Base-by-base conservation (phyloP, 306 rosid species). In the Arachis stenosperma region DNA sequence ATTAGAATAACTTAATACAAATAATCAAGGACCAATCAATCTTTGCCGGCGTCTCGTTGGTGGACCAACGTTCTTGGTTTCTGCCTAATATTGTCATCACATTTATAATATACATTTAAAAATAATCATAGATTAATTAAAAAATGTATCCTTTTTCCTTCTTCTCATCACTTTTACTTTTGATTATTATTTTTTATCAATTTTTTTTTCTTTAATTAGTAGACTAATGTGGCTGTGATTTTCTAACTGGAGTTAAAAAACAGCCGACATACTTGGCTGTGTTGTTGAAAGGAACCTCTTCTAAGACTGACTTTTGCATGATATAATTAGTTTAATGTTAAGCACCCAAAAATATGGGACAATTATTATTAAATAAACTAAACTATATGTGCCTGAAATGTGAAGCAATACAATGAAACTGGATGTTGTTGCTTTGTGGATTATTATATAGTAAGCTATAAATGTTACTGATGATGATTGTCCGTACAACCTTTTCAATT, bases 21-120 rank as follows among this genome's bases (percentile, higher is more conserved):
- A 52, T 29, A 29, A 33, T 33, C 4, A 33, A 68, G 69, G 42
- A 9, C 75, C 70, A 77, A 41, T 42, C 7, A 69, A 17, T 51
- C 52, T 77, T 3, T 22, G 80, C 41, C 75, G 75, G 80, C 47
- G 52, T 65, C 51, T 13, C 51, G 14, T 36, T 68, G 61, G 62
- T 68, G 61, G 62, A 52, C 61, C 61, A 43, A 0, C 73, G 29
- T 36, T 41, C 63, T 62, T 39, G 8, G 12, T 61, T 15, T 39
- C 8, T 9, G 1, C 44, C 39, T 46, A 14, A 44, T 14, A 71
- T 6, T 47, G 9, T 40, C 69, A 61, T 7, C 43, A 47, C 29
- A 11, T 46, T 48, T 30, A 58, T 67, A 48, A 50, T 8, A 67
- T 22, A 51, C 4, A 51, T 69, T 10, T 37, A 69, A 69, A 54